Evolutionary conservation across 225 moss, liverwort and hornwort genomes (phyloP).

Genomic region (Straminergon stramineum): DNA sequence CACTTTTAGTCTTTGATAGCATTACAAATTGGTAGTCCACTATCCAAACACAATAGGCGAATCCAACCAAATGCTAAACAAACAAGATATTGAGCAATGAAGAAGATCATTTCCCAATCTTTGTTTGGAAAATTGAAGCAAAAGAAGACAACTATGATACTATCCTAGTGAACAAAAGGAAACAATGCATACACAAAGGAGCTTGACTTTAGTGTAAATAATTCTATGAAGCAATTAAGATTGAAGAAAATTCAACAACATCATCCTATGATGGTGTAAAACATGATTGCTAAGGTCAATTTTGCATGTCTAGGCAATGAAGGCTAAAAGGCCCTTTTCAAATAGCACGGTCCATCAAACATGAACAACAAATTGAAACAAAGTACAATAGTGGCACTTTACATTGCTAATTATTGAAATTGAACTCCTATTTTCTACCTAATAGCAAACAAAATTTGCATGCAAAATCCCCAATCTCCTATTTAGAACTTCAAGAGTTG

Average conservation of each 20-base stretch:
- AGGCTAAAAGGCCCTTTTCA: accelerated
- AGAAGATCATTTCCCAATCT: background rate
- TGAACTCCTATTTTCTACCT: background rate
- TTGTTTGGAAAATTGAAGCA: background rate
- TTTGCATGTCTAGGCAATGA: background rate
- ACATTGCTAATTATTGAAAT: accelerated
- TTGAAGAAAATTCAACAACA: background rate
- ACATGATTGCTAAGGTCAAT: background rate
- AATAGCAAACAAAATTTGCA: background rate
- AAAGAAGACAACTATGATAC: background rate
- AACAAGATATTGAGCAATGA: background rate
- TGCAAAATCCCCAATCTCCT: accelerated
- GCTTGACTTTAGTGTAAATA: background rate
- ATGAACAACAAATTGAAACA: background rate
- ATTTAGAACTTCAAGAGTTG: background rate
- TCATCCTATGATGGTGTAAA: background rate
- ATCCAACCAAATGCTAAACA: background rate
- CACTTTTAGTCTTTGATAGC: accelerated
- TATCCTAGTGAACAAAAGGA: accelerated
- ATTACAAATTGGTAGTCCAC: background rate
- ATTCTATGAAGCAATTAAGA: background rate
- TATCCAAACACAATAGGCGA: accelerated
- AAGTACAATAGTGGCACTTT: background rate
- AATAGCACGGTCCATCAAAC: background rate
- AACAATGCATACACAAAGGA: background rate